Conservation (phyloP, 2,329 filamentous ascomycete genomes). For the Thelonectria olida region DNA sequence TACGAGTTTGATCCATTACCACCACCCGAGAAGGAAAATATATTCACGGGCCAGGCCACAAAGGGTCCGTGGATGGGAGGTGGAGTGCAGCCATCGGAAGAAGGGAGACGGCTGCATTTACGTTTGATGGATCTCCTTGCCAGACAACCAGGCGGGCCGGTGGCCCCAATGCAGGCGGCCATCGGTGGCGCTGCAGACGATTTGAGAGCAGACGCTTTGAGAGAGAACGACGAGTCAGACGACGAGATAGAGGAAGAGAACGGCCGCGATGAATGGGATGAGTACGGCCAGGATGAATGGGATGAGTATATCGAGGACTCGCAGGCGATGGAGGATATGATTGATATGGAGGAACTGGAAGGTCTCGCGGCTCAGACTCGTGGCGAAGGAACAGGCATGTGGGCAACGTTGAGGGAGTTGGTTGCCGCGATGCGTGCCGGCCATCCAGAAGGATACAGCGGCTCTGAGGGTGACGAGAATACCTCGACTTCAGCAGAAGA, state of each 20-base stretch:
- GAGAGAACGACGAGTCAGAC: no score
- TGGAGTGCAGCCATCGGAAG: no score
- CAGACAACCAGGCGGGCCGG: no score
- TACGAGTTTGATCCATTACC: slow-evolving; percentile 86
- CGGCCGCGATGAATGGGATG: no score
- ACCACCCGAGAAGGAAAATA: slow-evolving; percentile 65
- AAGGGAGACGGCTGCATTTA: no score
- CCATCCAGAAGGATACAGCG: slow-evolving; percentile 12
- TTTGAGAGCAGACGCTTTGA: no score
- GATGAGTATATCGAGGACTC: background rate
- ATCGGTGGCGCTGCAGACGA: no score
- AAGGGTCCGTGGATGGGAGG: slow-evolving; percentile 27
- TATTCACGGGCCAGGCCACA: slow-evolving; percentile 36
- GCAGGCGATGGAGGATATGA: slow-evolving; percentile 31
- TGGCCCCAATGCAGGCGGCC: no score
- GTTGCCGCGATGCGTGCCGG: background rate
- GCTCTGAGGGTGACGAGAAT: slow-evolving; percentile 4
- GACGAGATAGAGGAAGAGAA: no score
- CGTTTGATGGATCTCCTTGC: no score
- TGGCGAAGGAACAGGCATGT: no score
- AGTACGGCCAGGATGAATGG: no score
- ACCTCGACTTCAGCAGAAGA: slow-evolving; percentile 13
- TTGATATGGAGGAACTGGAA: slow-evolving; percentile 45
- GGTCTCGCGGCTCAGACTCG: slow-evolving; percentile 43
- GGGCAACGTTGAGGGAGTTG: slow-evolving; percentile 14